Conservation (phyloP, 2,329 filamentous ascomycete genomes). For the Talaromyces atroroseus region DNA sequence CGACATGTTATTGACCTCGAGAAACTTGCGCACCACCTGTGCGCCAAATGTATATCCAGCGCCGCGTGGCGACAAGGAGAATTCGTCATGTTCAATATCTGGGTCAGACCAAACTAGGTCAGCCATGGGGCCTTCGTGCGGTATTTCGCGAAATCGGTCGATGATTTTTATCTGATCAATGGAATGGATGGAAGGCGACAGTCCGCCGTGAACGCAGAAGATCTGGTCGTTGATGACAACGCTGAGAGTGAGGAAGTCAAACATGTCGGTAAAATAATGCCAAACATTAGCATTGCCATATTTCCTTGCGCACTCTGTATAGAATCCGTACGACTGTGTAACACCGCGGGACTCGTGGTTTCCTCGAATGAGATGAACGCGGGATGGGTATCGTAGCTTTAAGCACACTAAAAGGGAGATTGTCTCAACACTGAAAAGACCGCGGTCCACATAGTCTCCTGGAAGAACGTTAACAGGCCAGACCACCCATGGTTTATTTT, state of each 20-base stretch:
- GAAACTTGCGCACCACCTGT: slow-evolving; percentile 96
- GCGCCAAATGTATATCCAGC: slow-evolving; percentile 97
- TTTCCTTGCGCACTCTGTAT: slow-evolving; percentile 95
- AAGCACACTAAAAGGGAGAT: slow-evolving; percentile 96
- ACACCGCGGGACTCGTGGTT: slow-evolving; percentile 98
- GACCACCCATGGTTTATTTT: not conserved
- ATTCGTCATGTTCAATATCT: slow-evolving; percentile 95
- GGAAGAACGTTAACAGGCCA: slow-evolving; percentile 7
- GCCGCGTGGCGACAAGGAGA: slow-evolving; percentile 85
- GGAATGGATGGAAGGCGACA: slow-evolving; percentile 87
- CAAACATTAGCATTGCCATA: slow-evolving; percentile 98
- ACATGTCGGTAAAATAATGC: slow-evolving; percentile 99
- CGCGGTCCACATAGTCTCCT: slow-evolving; percentile 97
- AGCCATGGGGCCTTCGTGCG: slow-evolving; percentile 98
- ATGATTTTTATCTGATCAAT: slow-evolving; percentile 99
- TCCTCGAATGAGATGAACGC: slow-evolving; percentile 91
- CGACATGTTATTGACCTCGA: slow-evolving; percentile 95
- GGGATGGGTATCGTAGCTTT: slow-evolving; percentile 91
- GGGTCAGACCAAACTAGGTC: slow-evolving; percentile 98
- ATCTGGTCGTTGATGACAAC: slow-evolving; percentile 99
- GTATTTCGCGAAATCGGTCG: slow-evolving; percentile 96
- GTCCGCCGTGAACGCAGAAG: slow-evolving; percentile 93
- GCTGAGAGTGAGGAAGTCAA: slow-evolving; percentile 92
- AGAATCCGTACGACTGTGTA: slow-evolving; percentile 98
- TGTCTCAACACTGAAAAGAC: slow-evolving; percentile 97